Base-by-base conservation (phyloP, 1,284 basidiomycete species). In the Trichosporon asahii region DNA sequence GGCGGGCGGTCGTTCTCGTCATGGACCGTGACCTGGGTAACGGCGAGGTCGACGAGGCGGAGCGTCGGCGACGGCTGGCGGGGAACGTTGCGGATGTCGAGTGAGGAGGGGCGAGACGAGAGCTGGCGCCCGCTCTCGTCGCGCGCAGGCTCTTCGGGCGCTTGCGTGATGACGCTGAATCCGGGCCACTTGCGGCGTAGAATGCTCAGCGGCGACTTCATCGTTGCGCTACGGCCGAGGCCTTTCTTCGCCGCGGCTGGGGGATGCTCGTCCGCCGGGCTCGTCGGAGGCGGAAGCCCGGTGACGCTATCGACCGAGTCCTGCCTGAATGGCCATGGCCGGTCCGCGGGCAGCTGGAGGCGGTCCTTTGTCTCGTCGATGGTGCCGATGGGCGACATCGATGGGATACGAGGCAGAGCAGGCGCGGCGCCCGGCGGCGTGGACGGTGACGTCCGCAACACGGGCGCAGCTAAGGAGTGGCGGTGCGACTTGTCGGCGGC, bases 191-290 rank as follows among this genome's bases (percentile, higher is more conserved):
- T 21, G 29, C 57, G 57, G 27, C 57, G 57, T 31, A 61, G 29
- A 18, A 61, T 61, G 57, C 57, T 61, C 57, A 61, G 57, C 18
- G 57, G 57, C 29, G 57, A 61, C 57, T 31, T 61, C 27, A 61
- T 31, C 57, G 57, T 61, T 27, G 57, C 27, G 57, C 57, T 61
- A 3, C 57, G 57, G 4, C 15, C 29, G 15, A 61, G 57, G 1
- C 57, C 57, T 8, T 21, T n/a, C 27, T 31, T 61, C 15, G 15
- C 7, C 29, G 27, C n/a, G 7, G 18, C 18, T 23, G 49, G 49
- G 18, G 49, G 49, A 3, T 23, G 14, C 57, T 61, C 57, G 29
- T 61, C 29, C 12, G 57, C 57, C 6, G 57, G 57, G 18, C 57
- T 61, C 29, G 29, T 33, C 7, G 57, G 57, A 14, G 57, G 29